Evolutionary conservation across 805 yeast species (phyloP), one percentile per base, ranked within the genome.

Genomic region (Teunomyces aglyptinius): DNA sequence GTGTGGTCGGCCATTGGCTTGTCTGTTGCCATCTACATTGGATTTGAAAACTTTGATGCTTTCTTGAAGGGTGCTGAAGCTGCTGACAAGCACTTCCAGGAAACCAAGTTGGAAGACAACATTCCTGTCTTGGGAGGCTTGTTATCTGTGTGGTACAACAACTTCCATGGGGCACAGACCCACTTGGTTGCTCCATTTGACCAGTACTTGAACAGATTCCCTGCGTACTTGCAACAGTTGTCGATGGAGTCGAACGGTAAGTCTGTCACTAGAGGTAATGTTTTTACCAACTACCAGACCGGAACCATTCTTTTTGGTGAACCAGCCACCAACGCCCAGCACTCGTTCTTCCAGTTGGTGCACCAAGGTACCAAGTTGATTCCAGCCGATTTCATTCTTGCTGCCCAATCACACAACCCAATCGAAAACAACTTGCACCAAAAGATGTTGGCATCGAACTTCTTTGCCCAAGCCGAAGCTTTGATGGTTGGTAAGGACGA

Each of bases 221-320:
- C 99, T 52, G 99, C 99, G 49, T 94, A 94, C 76, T 80, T 94
- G 73, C 99, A 94, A 80, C 99, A 94, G 76, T 81, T 94, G 70
- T 88, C 96, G 28, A 94, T 94, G 99, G 99, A 94, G 77, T 90
- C 97, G 50, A 94, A 94, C 77, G 99, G 99, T 77, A 94, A 94
- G 77, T 85, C 96, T 40, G 97, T 94, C 58, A 86, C 96, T 61
- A 86, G 97, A 73, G 90, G 89, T 62, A 87, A 89, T 65, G 84
- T 81, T 55, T 90, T 85, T 76, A 89, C 96, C 66, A 82, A 84
- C 77, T 94, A 94, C 80, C 90, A 94, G 63, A 92, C 98, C 41
- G 99, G 99, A 59, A 79, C 96, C 50, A 89, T 94, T 53, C 76
- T 94, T 61, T 94, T 94, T 63, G 99, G 99, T 65, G 99, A 94